phyloP scores from a whole-genome alignment of 768 basidiomycete species.

The Psilocybe sp. region DNA sequence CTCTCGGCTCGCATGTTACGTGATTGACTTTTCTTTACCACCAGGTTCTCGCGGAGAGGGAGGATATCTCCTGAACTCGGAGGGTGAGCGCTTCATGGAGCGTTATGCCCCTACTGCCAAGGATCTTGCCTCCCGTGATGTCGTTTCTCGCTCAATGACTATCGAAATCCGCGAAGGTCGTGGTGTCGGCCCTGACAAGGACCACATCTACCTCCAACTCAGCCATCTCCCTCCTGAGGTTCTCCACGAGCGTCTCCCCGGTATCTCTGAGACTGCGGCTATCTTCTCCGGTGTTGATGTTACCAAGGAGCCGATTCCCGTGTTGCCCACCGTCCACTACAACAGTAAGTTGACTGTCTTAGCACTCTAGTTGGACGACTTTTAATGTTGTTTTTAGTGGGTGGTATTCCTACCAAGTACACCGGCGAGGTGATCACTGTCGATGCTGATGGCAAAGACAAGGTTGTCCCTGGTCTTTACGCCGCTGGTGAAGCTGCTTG shows the following conservation, averaged over 20 bases:
- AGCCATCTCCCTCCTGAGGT: conserved; percentile 96
- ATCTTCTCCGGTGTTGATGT: conserved; percentile 99
- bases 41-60: conserved; percentile 97
- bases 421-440: conserved; percentile 94
- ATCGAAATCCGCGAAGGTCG: conserved; percentile 98
- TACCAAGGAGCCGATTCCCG: conserved; percentile 99
- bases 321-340: conserved; percentile 97
- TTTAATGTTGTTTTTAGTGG: conserved; percentile 72
- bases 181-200: conserved; percentile 97
- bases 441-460: conserved; percentile 88
- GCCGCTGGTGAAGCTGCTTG: conserved; percentile 99
- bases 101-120: conserved; percentile 99
- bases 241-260: conserved; percentile 93
- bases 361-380: too few species aligned
- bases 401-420: conserved; percentile 98
- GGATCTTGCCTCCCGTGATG: conserved; percentile 98
- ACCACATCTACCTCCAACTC: conserved; percentile 95
- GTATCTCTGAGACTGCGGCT: conserved; percentile 99
- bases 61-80: conserved; percentile 95
- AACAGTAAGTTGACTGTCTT: conserved; percentile 89
- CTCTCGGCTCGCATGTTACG: background rate
- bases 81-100: conserved; percentile 99
- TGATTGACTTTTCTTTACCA: background rate
- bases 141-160: conserved; percentile 99
- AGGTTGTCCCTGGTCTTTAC: conserved; percentile 93